These are phyloP conservation scores for Brassica carinata DNA, from an alignment of 345 rosid genomes.

Conservation along the genomic window DNA sequence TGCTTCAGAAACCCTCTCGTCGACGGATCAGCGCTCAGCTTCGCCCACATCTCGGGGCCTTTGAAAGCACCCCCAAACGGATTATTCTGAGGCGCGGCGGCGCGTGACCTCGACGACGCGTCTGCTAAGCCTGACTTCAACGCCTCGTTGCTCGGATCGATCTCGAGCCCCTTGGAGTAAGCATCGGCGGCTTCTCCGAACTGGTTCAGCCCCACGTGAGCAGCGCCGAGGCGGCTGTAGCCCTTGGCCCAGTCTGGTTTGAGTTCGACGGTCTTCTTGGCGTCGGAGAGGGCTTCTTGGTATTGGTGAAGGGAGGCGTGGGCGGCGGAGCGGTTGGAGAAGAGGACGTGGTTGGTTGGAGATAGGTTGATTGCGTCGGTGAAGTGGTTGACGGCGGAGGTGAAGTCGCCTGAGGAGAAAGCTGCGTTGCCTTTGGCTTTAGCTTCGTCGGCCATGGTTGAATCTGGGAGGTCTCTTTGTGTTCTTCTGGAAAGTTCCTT, in stretches of 20 bases:
- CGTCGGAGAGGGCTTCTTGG: constrained; percentile 72
- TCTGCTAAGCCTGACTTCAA: constrained; percentile 78
- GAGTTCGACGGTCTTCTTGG: constrained; percentile 88
- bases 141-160: constrained; percentile 81
- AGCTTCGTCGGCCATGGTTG: constrained; percentile 74
- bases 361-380: constrained; percentile 74
- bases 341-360: constrained; percentile 90
- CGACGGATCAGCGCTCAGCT: constrained; percentile 77
- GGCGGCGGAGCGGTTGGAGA: constrained; percentile 94
- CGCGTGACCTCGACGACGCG: constrained; percentile 51
- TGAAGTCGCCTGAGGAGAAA: constrained; percentile 83
- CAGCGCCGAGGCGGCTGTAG: constrained; percentile 94
- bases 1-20: constrained; percentile 73
- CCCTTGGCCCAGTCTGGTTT: constrained; percentile 97
- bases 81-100: constrained; percentile 35
- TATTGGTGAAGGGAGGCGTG: constrained; percentile 74
- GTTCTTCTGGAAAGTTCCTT: constrained; percentile 20
- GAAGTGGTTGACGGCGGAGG: constrained; percentile 75
- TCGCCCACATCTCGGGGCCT: constrained; percentile 99
- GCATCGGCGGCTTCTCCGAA: constrained; percentile 62
- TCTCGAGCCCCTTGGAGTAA: constrained; percentile 72
- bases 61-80: constrained; percentile 82
- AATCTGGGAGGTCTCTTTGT: constrained; percentile 1
- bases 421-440: constrained; percentile 95
- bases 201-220: constrained; percentile 65